A percentile compares a stretch with the other conserved stretches of the same genome.
Evolutionary conservation across 1,284 basidiomycete species (phyloP).

Genomic region (Sphagnurus paluster): DNA sequence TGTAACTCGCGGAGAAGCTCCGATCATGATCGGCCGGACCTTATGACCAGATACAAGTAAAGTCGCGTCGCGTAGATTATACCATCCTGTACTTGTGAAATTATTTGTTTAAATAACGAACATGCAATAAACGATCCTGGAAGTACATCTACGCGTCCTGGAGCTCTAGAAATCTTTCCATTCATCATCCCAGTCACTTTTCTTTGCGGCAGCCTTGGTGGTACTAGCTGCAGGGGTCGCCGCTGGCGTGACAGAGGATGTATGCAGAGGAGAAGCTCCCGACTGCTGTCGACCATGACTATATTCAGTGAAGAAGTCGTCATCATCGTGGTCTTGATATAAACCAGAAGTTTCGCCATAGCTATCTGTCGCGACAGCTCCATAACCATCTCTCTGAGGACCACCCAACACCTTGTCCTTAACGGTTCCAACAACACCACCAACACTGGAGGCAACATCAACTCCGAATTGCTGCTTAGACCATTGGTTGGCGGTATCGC

Average conservation of each 20-base stretch:
- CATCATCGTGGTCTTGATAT: conserved; percentile 55
- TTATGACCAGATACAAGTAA: conserved; percentile 5
- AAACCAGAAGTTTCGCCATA: conserved; percentile 55
- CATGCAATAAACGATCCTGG: background rate
- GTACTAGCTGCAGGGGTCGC: conserved; percentile 20
- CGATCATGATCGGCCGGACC: conserved; percentile 37
- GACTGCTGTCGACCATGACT: conserved; percentile 30
- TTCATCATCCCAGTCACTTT: conserved; percentile 68
- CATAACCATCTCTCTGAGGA: conserved; percentile 56
- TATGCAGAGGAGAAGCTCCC: conserved; percentile 14
- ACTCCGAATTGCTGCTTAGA: conserved; percentile 72
- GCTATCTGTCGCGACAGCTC: conserved; percentile 44
- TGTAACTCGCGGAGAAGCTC: conserved; percentile 20
- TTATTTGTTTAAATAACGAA: conserved; percentile 4
- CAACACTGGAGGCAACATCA: conserved; percentile 74
- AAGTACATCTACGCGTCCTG: conserved; percentile 1
- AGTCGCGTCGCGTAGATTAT: background rate
- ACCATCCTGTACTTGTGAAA: background rate
- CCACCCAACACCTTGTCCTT: conserved; percentile 46
- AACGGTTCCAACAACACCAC: conserved; percentile 57
- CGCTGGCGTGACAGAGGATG: conserved; percentile 18
- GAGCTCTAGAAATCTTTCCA: conserved; percentile 72
- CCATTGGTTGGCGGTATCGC: conserved; percentile 69
- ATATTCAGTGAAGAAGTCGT: conserved; percentile 58
- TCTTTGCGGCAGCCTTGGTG: conserved; percentile 31